Base-by-base conservation (phyloP, 768 basidiomycete species). In the Suillus clintonianus region DNA sequence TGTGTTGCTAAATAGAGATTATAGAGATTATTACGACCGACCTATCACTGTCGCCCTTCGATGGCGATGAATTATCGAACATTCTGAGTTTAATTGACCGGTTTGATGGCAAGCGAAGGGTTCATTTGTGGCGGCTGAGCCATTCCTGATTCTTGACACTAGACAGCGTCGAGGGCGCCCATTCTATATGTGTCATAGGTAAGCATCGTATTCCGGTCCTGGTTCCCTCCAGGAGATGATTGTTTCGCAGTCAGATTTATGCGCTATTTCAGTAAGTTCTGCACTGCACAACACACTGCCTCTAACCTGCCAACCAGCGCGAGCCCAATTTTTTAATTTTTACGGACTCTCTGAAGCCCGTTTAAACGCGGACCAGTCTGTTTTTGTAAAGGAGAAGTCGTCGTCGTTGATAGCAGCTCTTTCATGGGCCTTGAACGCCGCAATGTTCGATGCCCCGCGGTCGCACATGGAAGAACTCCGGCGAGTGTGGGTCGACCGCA, bases 321-420 rank as follows among this genome's bases (percentile, higher is more conserved):
- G 67, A 72, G 65, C 67, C 15, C 69, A 77, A 36, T 85, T 84
- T 58, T 67, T 79, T 34, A 79, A 85, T 67, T 82, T 80, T 59
- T 74, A 82, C 64, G 84, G 85, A 5, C 80, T 85, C 68, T 72
- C 77, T 3, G 70, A 69, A 43, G 82, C 82, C 4, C 83, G 85
- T 5, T 72, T 86, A 14, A 71, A 79, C 36, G 76, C 80, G 2
- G 75, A 81, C 62, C 78, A 80, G 62, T 82, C 81, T 22, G 74
- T 86, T 19, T 69, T 70, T 24, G 65, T 64, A 7, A 55, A 50
- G 37, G 53, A 19, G 62, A 63, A 24, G 43, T 48, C 5, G 39
- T 47, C 9, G 19, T 24, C 42, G 8, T 45, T 65, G 4, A 51
- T 69, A 8, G 61, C 60, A 1, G 45, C 70, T 11, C 9, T 66